Percentiles rank a stretch among this genome's conserved stretches.
Evolutionary conservation across 2,329 filamentous ascomycete species (phyloP).

Genomic region (Davidsoniella neocaledoniae): DNA sequence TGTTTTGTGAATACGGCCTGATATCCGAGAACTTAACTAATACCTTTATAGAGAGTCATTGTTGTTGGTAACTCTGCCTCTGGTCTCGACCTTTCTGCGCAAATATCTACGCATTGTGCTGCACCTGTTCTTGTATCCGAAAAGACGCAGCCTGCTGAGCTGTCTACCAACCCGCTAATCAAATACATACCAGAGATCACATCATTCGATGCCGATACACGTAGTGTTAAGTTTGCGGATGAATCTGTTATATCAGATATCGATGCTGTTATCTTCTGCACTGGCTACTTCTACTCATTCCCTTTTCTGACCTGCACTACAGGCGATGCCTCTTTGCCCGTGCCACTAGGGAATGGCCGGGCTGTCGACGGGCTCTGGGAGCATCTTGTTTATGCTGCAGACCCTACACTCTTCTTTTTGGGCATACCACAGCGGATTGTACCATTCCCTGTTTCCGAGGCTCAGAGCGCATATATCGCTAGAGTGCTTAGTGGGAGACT

Average conservation of each 20-base stretch:
- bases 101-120: conserved; percentile 29
- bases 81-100: conserved; percentile 42
- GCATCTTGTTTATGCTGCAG: conserved; percentile 37
- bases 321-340: conserved; percentile 17
- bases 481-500: conserved; percentile 38
- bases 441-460: conserved; percentile 54
- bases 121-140: conserved; percentile 22
- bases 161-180: conserved; percentile 32
- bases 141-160: not conserved
- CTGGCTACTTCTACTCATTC: conserved; percentile 47
- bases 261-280: conserved; percentile 49
- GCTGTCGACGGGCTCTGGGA: conserved; percentile 38
- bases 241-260: conserved; percentile 34
- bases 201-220: conserved; percentile 25
- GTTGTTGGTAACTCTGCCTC: conserved; percentile 49
- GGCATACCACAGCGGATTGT: conserved; percentile 36
- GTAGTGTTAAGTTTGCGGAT: conserved; percentile 35
- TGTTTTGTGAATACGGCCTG: no score
- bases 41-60: conserved; percentile 31
- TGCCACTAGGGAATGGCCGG: conserved; percentile 35
- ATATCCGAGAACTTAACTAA: not conserved
- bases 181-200: conserved; percentile 29
- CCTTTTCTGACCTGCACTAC: conserved; percentile 35
- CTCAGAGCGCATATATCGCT: conserved; percentile 47
- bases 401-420: conserved; percentile 39